These are phyloP conservation scores for Emericellopsis atlantica DNA, from an alignment of 2,329 filamentous ascomycete species.

Conservation along the genomic window DNA sequence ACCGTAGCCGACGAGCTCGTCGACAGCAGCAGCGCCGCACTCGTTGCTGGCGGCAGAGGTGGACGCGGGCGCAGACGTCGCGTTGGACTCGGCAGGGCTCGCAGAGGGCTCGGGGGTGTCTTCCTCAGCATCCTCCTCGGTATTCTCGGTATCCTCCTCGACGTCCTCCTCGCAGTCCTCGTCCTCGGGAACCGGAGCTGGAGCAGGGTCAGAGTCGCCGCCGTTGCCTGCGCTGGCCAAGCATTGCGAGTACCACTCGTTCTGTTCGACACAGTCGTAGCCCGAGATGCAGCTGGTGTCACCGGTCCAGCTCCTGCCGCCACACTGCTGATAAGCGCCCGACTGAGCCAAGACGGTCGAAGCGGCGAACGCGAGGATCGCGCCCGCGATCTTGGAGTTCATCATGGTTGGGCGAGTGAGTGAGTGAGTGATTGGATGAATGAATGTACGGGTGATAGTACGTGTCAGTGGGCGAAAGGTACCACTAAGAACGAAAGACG, in stretches of 20 bases:
- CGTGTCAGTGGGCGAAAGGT: neutral
- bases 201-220: neutral
- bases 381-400: neutral
- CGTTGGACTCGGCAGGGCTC: too few relatives aligned
- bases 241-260: neutral
- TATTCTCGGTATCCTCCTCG: neutral
- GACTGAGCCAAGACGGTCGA: neutral
- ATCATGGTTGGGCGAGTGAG: neutral
- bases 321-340: neutral
- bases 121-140: too few relatives aligned
- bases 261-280: neutral
- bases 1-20: slow-evolving; percentile 14
- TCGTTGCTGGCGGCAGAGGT: neutral
- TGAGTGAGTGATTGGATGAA: neutral
- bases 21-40: slow-evolving; percentile 2
- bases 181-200: neutral
- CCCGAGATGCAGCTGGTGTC: neutral
- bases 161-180: too few relatives aligned
- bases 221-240: neutral
- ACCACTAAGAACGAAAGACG: neutral
- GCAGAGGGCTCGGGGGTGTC: neutral
- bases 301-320: neutral
- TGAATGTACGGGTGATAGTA: too few relatives aligned
- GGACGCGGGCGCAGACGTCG: neutral
- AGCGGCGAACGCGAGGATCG: neutral